Evolutionary conservation across 352 stramenopile species (phyloP).

Genomic region (Globisporangium uncinulatum): DNA sequence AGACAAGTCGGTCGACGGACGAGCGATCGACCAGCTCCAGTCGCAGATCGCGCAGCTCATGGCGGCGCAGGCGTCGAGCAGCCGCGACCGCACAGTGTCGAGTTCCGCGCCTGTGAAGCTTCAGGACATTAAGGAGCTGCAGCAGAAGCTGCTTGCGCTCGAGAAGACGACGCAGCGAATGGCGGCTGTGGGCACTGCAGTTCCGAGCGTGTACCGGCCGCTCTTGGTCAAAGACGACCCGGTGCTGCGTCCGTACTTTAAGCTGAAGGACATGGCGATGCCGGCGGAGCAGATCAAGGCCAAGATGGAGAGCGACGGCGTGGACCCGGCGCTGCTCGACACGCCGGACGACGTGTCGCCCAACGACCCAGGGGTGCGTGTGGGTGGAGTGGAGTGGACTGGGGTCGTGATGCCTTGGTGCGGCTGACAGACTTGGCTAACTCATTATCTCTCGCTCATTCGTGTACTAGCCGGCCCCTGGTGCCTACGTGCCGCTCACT

Average conservation of each 20-base stretch:
- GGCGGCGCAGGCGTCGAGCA: slow-evolving; percentile 16
- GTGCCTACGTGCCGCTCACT: slow-evolving; percentile 62
- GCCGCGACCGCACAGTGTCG: slow-evolving; percentile 26
- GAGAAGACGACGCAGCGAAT: slow-evolving; percentile 70
- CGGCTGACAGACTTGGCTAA: not conserved
- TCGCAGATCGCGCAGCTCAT: slow-evolving; percentile 75
- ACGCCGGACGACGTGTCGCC: slow-evolving; percentile 64
- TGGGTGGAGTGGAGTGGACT: not conserved
- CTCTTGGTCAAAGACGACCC: slow-evolving; percentile 70
- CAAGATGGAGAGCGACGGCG: slow-evolving; percentile 75
- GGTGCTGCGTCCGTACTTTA: slow-evolving; percentile 77
- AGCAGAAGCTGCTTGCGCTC: slow-evolving; percentile 67
- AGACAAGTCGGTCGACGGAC: slow-evolving; percentile 38
- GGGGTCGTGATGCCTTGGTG: not conserved
- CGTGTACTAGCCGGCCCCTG: slow-evolving; percentile 38
- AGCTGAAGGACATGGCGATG: slow-evolving; percentile 78
- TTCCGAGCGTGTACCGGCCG: slow-evolving; percentile 35
- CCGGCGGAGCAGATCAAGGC: slow-evolving; percentile 69
- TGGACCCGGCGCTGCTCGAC: slow-evolving; percentile 56
- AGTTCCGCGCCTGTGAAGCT: slow-evolving; percentile 40
- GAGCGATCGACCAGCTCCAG: slow-evolving; percentile 58
- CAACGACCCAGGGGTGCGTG: slow-evolving; percentile 68
- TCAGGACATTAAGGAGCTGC: slow-evolving; percentile 70
- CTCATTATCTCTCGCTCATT: not conserved
- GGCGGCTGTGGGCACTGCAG: not conserved